Evolutionary conservation across 371 early-diverging fungal species (phyloP).

Genomic region (Saksenaea oblongispora): DNA sequence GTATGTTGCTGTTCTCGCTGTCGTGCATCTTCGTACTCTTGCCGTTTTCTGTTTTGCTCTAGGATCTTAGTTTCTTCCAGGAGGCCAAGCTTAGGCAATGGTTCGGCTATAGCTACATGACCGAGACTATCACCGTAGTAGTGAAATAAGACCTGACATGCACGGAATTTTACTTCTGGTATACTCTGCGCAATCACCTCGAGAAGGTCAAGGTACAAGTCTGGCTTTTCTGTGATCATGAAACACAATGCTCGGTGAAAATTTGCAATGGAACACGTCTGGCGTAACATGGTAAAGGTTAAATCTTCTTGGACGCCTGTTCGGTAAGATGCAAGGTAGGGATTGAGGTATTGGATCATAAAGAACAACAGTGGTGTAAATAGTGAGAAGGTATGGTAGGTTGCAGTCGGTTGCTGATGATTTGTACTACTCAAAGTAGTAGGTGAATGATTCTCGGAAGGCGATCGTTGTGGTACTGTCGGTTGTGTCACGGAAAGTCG

Average conservation of each 20-base stretch:
- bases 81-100: constrained; percentile 36
- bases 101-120: constrained; percentile 50
- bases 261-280: constrained; percentile 38
- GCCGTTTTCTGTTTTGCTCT: constrained; percentile 27
- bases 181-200: constrained; percentile 53
- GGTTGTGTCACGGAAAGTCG: constrained; percentile 12
- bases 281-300: constrained; percentile 19
- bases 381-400: constrained; percentile 30
- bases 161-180: constrained; percentile 36
- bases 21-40: constrained; percentile 34
- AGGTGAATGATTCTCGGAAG: constrained; percentile 15
- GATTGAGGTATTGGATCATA: constrained; percentile 49
- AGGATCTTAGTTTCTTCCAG: constrained; percentile 29
- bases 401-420: constrained; percentile 10
- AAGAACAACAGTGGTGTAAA: constrained; percentile 47
- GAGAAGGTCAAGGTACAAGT: constrained; percentile 54
- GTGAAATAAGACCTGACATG: constrained; percentile 44
- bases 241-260: constrained; percentile 54
- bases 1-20: constrained; percentile 16
- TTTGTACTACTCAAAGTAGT: constrained; percentile 5
- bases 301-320: constrained; percentile 15
- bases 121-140: constrained; percentile 52
- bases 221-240: constrained; percentile 53
- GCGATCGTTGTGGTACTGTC: constrained; percentile 9
- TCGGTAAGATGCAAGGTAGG: constrained; percentile 31